These are phyloP conservation scores for Podospora bellae-mahoneyi DNA, from an alignment of 495 filamentous ascomycete species.

Conservation along the genomic window DNA sequence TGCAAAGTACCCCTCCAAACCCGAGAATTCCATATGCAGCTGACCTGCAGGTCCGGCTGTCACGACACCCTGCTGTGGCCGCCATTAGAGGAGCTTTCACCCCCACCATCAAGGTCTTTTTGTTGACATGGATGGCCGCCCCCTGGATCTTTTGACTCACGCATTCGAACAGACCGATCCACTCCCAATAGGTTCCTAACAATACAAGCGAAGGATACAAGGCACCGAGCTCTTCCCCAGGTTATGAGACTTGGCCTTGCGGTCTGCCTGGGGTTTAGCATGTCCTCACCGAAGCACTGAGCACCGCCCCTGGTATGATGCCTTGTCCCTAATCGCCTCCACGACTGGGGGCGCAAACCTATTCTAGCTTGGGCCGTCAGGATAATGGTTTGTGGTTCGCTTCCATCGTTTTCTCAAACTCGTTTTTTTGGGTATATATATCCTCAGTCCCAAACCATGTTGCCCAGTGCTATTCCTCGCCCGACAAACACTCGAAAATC, in stretches of 20 bases:
- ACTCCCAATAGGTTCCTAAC: slow-evolving; percentile 14
- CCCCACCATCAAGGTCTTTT: background rate
- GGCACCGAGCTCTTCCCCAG: slow-evolving; percentile 1
- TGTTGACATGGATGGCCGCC: slow-evolving; percentile 3
- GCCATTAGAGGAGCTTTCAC: background rate
- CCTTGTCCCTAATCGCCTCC: slow-evolving; percentile 8
- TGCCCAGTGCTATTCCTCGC: background rate
- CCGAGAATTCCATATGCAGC: background rate
- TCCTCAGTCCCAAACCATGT: background rate
- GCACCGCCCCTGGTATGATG: slow-evolving; percentile 11
- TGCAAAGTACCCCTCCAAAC: no score
- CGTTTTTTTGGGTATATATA: background rate
- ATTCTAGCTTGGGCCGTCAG: background rate
- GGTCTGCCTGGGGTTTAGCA: slow-evolving; percentile 22
- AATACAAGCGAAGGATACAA: slow-evolving; percentile 17
- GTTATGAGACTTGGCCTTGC: slow-evolving; percentile 18
- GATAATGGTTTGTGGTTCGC: background rate
- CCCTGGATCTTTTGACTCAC: slow-evolving; percentile 19
- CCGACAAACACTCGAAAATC: background rate
- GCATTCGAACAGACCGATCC: slow-evolving; percentile 6
- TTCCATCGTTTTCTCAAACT: background rate
- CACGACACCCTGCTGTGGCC: background rate
- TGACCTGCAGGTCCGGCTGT: background rate
- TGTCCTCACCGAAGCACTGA: slow-evolving; percentile 16
- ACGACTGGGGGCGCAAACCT: background rate